Conservation (phyloP, 345 rosid genomes). For the Corchorus olitorius region DNA sequence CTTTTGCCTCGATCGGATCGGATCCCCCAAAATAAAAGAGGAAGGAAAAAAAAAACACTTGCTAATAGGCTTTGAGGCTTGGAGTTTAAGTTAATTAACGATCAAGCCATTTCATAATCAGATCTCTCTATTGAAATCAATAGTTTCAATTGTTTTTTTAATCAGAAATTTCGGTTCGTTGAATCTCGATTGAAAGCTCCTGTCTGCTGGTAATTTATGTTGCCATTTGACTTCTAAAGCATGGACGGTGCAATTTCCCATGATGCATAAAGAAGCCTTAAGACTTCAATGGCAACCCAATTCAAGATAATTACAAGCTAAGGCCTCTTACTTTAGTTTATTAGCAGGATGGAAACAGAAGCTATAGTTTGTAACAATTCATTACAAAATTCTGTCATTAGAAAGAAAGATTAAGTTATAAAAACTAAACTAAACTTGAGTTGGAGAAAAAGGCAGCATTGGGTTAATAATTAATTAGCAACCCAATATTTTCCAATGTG, state of each 20-base stretch:
- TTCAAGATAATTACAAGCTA: neutral
- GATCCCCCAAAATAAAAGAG: too few relatives aligned
- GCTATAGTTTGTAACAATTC: too few relatives aligned
- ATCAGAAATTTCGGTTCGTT: neutral
- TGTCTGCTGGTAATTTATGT: conserved; percentile 5
- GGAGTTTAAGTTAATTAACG: too few relatives aligned
- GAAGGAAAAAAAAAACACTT: neutral
- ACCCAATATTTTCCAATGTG: conserved; percentile 41
- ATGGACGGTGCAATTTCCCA: neutral
- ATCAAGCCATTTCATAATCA: neutral
- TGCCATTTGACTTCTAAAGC: neutral
- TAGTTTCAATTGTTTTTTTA: neutral
- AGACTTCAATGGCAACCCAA: neutral
- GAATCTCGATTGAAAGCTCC: neutral
- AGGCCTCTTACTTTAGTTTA: neutral
- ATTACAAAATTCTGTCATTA: neutral
- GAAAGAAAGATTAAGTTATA: neutral
- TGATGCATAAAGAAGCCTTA: neutral
- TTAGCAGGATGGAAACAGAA: neutral
- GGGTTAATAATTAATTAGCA: conserved; percentile 23
- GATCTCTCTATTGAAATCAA: neutral
- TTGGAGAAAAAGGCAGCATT: neutral
- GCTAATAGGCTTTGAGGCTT: neutral
- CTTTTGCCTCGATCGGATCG: neutral
- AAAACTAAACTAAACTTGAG: neutral